Evolutionary conservation across 345 rosid genomes (phyloP).

Genomic region (Sisymbrium irio): DNA sequence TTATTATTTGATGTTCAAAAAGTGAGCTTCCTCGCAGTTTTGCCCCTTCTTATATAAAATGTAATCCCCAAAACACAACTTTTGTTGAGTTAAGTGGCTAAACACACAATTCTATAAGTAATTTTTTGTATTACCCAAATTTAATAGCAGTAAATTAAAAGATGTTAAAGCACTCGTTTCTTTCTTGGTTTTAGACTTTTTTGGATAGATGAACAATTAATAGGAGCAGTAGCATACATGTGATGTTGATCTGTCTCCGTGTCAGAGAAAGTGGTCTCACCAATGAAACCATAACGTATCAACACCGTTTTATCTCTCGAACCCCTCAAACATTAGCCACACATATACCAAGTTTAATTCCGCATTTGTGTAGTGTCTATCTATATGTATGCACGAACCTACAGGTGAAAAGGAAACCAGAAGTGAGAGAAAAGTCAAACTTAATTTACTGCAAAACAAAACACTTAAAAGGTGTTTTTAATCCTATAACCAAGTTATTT

Average conservation of each 20-base stretch:
- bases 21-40: neutral
- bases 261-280: constrained; percentile 40
- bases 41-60: neutral
- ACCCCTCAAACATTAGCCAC: constrained; percentile 24
- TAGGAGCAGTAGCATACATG: constrained; percentile 21
- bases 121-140: neutral
- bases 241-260: constrained; percentile 29
- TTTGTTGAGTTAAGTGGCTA: neutral
- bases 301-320: constrained; percentile 30
- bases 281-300: constrained; percentile 13
- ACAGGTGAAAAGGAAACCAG: neutral
- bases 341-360: constrained; percentile 4
- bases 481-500: neutral
- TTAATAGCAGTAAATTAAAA: neutral
- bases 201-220: constrained; percentile 11
- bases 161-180: neutral
- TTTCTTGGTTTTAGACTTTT: neutral
- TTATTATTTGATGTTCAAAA: neutral
- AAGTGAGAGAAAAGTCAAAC: neutral
- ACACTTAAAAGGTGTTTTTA: neutral
- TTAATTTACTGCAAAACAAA: neutral
- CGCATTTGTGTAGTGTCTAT: neutral
- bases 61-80: neutral
- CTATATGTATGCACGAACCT: neutral
- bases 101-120: neutral